Percentiles rank a stretch among this genome's conserved stretches.
Evolutionary conservation across 2,329 filamentous ascomycete species (phyloP).

Genomic region (Colletotrichum sublineola): DNA sequence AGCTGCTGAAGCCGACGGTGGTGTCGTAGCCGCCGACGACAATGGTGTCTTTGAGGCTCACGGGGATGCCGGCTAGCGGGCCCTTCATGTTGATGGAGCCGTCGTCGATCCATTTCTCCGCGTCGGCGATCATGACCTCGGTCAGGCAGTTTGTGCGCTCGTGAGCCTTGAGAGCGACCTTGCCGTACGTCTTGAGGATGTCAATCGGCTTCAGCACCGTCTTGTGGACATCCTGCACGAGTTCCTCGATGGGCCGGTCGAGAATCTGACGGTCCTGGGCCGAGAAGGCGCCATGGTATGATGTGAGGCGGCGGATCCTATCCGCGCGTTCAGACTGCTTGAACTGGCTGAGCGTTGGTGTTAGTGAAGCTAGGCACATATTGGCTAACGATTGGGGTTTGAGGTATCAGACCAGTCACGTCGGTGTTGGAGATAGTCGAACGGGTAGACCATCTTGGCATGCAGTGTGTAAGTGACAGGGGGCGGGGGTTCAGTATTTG

Average conservation of each 20-base stretch:
- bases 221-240: constrained; percentile 84
- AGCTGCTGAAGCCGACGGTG: constrained; percentile 82
- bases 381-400: neutral
- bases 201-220: constrained; percentile 74
- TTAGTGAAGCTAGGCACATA: constrained; percentile 47
- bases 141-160: constrained; percentile 91
- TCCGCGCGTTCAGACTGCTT: constrained; percentile 83
- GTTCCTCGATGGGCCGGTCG: constrained; percentile 78
- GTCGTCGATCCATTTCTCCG: constrained; percentile 77
- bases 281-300: constrained; percentile 77
- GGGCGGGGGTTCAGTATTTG: neutral
- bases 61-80: constrained; percentile 86
- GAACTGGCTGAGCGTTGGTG: constrained; percentile 67
- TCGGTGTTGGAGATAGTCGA: constrained; percentile 77
- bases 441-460: constrained; percentile 44
- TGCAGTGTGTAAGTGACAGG: neutral
- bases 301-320: constrained; percentile 75
- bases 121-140: constrained; percentile 84
- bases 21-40: constrained; percentile 86
- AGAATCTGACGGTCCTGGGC: constrained; percentile 75
- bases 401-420: constrained; percentile 73
- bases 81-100: constrained; percentile 79
- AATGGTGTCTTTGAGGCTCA: constrained; percentile 86
- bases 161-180: constrained; percentile 86
- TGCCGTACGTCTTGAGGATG: constrained; percentile 88